phyloP scores from a whole-genome alignment of 2,329 filamentous ascomycete genomes.

The Lizonia empirigonia region DNA sequence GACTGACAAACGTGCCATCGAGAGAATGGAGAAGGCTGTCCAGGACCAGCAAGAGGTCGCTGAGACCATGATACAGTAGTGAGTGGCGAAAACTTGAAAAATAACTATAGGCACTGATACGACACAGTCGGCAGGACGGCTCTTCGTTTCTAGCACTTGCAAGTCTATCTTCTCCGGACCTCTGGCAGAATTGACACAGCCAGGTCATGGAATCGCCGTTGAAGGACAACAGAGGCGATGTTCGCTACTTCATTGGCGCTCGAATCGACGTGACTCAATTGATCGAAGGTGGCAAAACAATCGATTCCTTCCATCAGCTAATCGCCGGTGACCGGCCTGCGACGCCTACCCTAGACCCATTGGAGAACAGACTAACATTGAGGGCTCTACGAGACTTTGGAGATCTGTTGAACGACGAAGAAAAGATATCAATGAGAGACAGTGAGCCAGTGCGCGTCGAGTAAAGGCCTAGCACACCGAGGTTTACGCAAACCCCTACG shows the following conservation, averaged over 20 bases:
- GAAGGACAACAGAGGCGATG: conserved; percentile 66
- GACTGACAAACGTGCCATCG: conserved; percentile 66
- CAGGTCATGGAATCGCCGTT: conserved; percentile 67
- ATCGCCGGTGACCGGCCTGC: conserved; percentile 33
- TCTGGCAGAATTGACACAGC: not conserved
- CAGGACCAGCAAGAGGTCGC: conserved; percentile 67
- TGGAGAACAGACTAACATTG: conserved; percentile 26
- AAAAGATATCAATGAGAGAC: conserved; percentile 61
- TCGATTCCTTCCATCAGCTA: conserved; percentile 64
- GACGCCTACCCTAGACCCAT: conserved; percentile 17
- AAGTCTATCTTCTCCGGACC: not conserved
- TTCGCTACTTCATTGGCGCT: conserved; percentile 72
- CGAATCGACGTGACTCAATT: conserved; percentile 72
- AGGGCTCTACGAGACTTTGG: conserved; percentile 34
- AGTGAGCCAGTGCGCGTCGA: conserved; percentile 63
- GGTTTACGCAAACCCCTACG: conserved; percentile 43
- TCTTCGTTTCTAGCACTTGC: conserved; percentile 75
- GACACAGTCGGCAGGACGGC: conserved; percentile 65
- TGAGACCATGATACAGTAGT: conserved; percentile 76
- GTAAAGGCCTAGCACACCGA: conserved; percentile 63
- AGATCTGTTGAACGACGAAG: conserved; percentile 43
- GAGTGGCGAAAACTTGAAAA: conserved; percentile 9
- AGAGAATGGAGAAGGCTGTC: conserved; percentile 65
- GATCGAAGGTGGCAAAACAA: conserved; percentile 67
- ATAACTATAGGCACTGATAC: not conserved